Conservation (phyloP, 805 yeast species). For the Ogataea trehalophila region DNA sequence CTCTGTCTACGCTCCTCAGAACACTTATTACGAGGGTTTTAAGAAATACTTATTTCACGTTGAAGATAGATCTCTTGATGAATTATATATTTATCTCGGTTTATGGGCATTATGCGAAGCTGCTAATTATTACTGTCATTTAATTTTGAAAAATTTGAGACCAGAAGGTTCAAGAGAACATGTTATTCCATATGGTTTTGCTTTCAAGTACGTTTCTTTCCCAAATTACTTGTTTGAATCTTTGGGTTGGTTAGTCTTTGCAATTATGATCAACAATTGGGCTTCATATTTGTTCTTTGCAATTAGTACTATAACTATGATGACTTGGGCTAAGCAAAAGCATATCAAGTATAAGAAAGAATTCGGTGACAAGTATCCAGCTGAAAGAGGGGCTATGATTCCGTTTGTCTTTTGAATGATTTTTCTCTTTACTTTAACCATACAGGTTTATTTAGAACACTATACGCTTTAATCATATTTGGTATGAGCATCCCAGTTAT, state of each 20-base stretch:
- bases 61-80: constrained; percentile 33
- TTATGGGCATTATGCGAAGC: constrained; percentile 58
- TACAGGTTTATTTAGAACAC: neutral
- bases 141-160: constrained; percentile 57
- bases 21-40: constrained; percentile 13
- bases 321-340: constrained; percentile 85
- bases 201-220: constrained; percentile 75
- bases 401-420: constrained; percentile 58
- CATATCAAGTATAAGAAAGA: constrained; percentile 63
- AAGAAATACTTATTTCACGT: constrained; percentile 39
- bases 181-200: constrained; percentile 77
- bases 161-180: constrained; percentile 52
- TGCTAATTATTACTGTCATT: constrained; percentile 70
- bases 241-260: constrained; percentile 66
- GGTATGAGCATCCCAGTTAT: neutral
- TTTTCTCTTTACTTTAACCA: neutral
- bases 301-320: constrained; percentile 81
- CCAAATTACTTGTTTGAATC: constrained; percentile 94
- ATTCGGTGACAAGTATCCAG: constrained; percentile 76
- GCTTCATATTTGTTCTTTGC: constrained; percentile 64
- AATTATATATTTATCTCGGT: constrained; percentile 33
- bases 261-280: constrained; percentile 73
- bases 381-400: constrained; percentile 69
- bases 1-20: constrained; percentile 29
- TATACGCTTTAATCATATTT: neutral